Evolutionary conservation across 805 yeast genomes (phyloP), one percentile per base, ranked within the genome.

Genomic region (Yamadazyma olivae): DNA sequence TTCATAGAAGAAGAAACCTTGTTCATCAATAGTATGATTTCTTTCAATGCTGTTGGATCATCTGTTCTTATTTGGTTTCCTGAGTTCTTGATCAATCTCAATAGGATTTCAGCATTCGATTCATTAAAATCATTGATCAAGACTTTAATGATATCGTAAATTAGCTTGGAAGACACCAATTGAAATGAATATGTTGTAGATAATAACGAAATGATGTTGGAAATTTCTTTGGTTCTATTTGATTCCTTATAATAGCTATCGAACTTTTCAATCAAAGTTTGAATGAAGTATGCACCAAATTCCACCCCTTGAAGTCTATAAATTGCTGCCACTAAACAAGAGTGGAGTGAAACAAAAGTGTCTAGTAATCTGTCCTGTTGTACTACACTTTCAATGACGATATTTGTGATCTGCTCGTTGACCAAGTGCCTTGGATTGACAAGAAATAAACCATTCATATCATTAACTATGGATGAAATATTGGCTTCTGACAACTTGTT

Each of bases 401-500:
- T 75, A 6, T 70, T 59, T 2, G 90, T 75, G 29, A 93, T 60
- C 9, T 75, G 75, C 38, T 82, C 84, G 34, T 79, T 88, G 15
- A 89, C 95, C n/a, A 74, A 55, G 36, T 87, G 89, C 45, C 96
- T 74, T 3, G 99, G 81, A 48, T 87, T 70, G 6, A 70, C 70
- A 43, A 70, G 59, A 50, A 77, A 93, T 1, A 87, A 59, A 0
- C 67, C 69, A 48, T 79, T 80, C 35, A 93, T 62, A 17, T 86
- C 87, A 40, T 75, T 72, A 15, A 84, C 78, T 35, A 90, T 86
- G 2, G 81, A 65, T 9, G 75, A 66, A 19, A 90, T 67, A 43
- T 90, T 93, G 1, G 95, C 79, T 49, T 91, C 98, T 1, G 96
- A 84, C n/a, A 93, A 70, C 57, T 80, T 83, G 57, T 93, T 93